A percentile compares a stretch with the other conserved stretches of the same genome.
phyloP scores from a whole-genome alignment of 495 filamentous ascomycete genomes.

The Penicillium daleae region DNA sequence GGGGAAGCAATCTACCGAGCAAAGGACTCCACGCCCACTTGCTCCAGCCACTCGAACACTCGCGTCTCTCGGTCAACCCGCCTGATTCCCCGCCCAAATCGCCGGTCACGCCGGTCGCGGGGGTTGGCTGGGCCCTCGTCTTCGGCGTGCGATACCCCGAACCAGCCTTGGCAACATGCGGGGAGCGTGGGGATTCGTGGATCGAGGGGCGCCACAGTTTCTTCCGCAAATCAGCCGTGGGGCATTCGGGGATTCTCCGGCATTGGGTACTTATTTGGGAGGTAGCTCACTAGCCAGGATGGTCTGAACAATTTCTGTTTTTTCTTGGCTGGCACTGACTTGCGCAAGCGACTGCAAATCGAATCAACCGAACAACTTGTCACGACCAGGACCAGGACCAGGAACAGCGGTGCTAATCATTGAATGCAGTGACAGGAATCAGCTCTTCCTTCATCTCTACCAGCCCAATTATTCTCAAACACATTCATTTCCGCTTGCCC shows the following conservation, averaged over 20 bases:
- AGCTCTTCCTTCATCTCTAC: too few species aligned
- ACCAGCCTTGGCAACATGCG: slow-evolving; percentile 22
- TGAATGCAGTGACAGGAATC: too few species aligned
- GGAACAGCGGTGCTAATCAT: too few species aligned
- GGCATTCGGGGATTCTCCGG: slow-evolving; percentile 5
- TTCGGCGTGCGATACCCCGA: slow-evolving; percentile 20
- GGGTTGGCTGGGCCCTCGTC: not conserved
- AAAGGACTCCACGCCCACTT: not conserved
- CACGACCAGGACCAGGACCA: too few species aligned
- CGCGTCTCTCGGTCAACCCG: too few species aligned
- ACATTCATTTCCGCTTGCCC: too few species aligned
- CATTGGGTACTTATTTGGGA: slow-evolving; percentile 12
- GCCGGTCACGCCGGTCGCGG: too few species aligned
- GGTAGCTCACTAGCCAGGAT: not conserved
- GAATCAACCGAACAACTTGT: too few species aligned
- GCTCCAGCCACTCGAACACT: not conserved
- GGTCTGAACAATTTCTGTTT: not conserved
- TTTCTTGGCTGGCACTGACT: slow-evolving; percentile 1
- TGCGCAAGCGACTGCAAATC: too few species aligned
- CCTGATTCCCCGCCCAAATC: too few species aligned
- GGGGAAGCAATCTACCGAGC: slow-evolving; percentile 28
- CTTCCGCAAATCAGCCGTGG: slow-evolving; percentile 23
- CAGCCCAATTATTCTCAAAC: too few species aligned
- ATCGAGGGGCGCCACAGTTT: slow-evolving; percentile 4
- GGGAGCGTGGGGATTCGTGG: slow-evolving; percentile 10